phyloP scores from a whole-genome alignment of 441 rosid genomes.

The Lepidium campestre region DNA sequence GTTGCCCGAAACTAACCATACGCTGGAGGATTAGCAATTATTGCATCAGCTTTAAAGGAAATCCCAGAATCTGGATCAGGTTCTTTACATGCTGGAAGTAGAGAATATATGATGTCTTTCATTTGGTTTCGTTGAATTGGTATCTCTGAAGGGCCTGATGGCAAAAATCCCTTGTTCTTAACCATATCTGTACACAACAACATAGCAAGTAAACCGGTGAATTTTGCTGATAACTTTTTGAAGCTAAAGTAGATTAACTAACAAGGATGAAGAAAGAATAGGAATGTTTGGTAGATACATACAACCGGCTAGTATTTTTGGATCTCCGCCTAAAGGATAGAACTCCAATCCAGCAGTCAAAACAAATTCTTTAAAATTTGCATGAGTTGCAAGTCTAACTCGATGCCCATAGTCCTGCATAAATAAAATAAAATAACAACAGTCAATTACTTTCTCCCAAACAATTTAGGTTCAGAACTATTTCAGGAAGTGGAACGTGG shows the following conservation, averaged over 20 bases:
- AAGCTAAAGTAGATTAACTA: not conserved
- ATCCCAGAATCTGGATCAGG: slow-evolving; percentile 85
- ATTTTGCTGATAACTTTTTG: not conserved
- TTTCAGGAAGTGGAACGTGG: not conserved
- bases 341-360: slow-evolving; percentile 97
- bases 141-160: slow-evolving; percentile 97
- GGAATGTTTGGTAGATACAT: slow-evolving; percentile 44
- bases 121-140: slow-evolving; percentile 84
- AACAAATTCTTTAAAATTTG: slow-evolving; percentile 96
- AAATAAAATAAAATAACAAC: slow-evolving; percentile 10
- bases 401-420: slow-evolving; percentile 98
- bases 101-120: slow-evolving; percentile 80
- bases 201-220: slow-evolving; percentile 20
- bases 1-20: slow-evolving; percentile 52
- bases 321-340: slow-evolving; percentile 95
- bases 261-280: slow-evolving; percentile 10
- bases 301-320: slow-evolving; percentile 96
- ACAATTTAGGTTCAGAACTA: not conserved
- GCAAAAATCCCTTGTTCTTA: slow-evolving; percentile 95
- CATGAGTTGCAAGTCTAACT: slow-evolving; percentile 96
- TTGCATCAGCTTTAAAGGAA: slow-evolving; percentile 90
- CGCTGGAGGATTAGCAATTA: slow-evolving; percentile 98
- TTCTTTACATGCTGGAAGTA: slow-evolving; percentile 91
- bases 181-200: slow-evolving; percentile 79
- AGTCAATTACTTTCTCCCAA: not conserved